These are phyloP conservation scores for Pulchroboletus neoregius DNA, from an alignment of 1,284 basidiomycete genomes.

Conservation along the genomic window DNA sequence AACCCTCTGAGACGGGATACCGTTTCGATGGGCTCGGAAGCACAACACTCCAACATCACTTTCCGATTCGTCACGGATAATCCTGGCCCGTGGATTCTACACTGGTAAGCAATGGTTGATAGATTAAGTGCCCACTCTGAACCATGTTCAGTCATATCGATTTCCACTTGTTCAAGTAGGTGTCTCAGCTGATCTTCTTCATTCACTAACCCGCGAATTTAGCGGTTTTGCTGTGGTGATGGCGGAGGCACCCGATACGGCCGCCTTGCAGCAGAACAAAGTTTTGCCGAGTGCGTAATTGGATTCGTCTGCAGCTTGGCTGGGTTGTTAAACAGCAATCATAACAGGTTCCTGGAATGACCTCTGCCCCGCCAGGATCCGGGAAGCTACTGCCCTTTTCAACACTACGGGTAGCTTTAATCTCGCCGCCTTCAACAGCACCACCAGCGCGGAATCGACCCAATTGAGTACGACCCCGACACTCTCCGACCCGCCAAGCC, in stretches of 20 bases:
- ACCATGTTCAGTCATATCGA: conserved; percentile 28
- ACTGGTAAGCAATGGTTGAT: conserved; percentile 24
- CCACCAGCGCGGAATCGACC: neutral
- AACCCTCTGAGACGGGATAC: conserved; percentile 33
- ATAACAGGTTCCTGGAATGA: conserved; percentile 18
- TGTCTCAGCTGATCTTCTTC: neutral
- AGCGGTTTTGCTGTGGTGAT: conserved; percentile 33
- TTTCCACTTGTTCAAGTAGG: conserved; percentile 29
- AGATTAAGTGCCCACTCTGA: neutral
- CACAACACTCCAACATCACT: conserved; percentile 28
- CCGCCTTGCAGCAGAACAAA: conserved; percentile 20
- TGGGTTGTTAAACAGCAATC: neutral
- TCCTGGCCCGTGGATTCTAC: conserved; percentile 33
- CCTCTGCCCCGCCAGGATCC: conserved; percentile 19
- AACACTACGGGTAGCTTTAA: conserved; percentile 20
- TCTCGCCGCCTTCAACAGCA: conserved; percentile 8
- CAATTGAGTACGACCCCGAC: conserved; percentile 3
- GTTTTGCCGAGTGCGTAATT: conserved; percentile 21
- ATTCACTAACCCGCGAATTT: conserved; percentile 5
- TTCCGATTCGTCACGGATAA: conserved; percentile 31
- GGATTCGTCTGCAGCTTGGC: neutral
- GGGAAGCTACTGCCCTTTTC: conserved; percentile 20
- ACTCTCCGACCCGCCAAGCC: neutral
- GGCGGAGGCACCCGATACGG: conserved; percentile 24
- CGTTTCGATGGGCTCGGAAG: conserved; percentile 32